Evolutionary conservation across 2,329 filamentous ascomycete species (phyloP), one percentile per base, ranked within the genome.

Genomic region (Phyllosticta citriasiana): DNA sequence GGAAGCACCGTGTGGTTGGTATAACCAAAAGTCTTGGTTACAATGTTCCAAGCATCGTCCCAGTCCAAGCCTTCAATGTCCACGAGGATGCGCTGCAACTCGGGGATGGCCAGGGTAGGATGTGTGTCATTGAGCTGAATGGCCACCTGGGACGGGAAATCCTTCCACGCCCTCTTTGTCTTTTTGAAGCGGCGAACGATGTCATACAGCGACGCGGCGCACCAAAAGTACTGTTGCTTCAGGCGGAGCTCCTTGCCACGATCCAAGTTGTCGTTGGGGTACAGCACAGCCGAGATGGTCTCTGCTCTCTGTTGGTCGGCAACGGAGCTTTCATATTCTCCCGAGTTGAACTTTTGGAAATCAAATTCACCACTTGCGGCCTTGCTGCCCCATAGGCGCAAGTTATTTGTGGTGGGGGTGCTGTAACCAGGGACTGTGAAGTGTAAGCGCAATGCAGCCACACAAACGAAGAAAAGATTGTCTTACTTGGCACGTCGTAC

Each of bases 221-320:
- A 96, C 94, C 94, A 99, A 79, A 99, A 99, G 82, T 99, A 99
- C 75, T 99, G 94, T 76, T 99, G 94, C 83, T 99, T 99, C 75
- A 99, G 78, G 59, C 94, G 90, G 65, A 99, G 85, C 79, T 99
- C 94, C 77, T 99, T 99, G 65, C 94, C 94, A 66, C 91, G 85
- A 66, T 97, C 93, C 53, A 99, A 84, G 76, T 96, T 97, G 76
- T 97, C 93, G 71, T 99, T 99, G 63, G 94, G 94, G 72, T 99
- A 99, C 53, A 99, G 78, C 14, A 99, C 94, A 33, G 93, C 93
- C 58, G 92, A 97, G 78, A 99, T 99, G 60, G 93, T 97, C 80
- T 99, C 94, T n/a, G 94, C 94, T 62, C 90, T 88, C 79, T 99
- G 94, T 77, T 97, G 91, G 67, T 99, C 94, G n/a, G 89, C 90